Evolutionary conservation across 2,329 filamentous ascomycete species (phyloP).

Genomic region (Volutella citrinella): DNA sequence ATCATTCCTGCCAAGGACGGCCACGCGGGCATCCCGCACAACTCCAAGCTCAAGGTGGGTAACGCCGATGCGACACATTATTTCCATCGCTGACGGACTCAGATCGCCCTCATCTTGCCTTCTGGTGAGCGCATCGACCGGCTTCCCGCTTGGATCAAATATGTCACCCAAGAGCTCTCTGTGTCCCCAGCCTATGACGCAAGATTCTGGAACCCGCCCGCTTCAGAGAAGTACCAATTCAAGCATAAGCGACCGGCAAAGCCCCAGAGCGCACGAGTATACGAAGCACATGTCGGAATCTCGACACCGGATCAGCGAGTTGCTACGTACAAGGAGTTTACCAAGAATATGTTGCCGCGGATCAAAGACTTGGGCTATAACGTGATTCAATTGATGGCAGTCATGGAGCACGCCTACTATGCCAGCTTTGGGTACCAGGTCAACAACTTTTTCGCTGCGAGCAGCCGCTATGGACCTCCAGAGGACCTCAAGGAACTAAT

Average conservation of each 20-base stretch:
- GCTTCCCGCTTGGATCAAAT: constrained; percentile 94
- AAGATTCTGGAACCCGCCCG: constrained; percentile 93
- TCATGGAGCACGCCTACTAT: constrained; percentile 99
- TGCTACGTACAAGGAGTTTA: constrained; percentile 97
- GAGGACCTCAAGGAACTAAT: constrained; percentile 97
- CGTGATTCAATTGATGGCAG: constrained; percentile 95
- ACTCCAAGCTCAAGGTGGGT: constrained; percentile 89
- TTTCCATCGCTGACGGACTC: neutral
- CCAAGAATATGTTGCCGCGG: constrained; percentile 82
- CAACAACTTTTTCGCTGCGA: constrained; percentile 98
- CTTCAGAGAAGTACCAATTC: constrained; percentile 73
- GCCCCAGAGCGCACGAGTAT: constrained; percentile 83
- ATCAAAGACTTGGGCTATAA: constrained; percentile 94
- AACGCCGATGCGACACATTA: neutral
- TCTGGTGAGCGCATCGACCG: constrained; percentile 80
- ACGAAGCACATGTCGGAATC: constrained; percentile 98
- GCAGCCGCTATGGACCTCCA: constrained; percentile 88
- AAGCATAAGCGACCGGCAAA: constrained; percentile 80
- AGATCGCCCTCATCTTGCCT: constrained; percentile 83
- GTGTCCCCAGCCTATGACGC: constrained; percentile 94
- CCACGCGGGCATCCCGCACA: constrained; percentile 78
- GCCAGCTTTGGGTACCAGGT: constrained; percentile 98
- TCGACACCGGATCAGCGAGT: constrained; percentile 87
- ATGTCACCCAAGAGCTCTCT: constrained; percentile 87
- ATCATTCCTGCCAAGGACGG: constrained; percentile 70